Evolutionary conservation across 2,329 filamentous ascomycete genomes (phyloP).

Genomic region (Pseudohalonectria lignicola): DNA sequence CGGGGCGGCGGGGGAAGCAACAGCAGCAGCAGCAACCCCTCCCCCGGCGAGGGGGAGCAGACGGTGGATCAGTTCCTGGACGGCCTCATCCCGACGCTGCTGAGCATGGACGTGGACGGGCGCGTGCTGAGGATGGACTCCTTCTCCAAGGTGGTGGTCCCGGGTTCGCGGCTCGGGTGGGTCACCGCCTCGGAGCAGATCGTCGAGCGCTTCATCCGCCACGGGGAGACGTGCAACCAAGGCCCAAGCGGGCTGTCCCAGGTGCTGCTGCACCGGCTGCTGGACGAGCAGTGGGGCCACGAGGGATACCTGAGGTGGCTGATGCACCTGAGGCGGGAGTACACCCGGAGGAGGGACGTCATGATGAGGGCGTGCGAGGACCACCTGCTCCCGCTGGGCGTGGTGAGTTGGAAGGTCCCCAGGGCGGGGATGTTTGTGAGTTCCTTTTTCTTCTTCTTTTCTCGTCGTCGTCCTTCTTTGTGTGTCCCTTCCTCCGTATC

Average conservation of each 20-base stretch:
- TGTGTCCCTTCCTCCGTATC: background rate
- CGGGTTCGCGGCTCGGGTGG: slow-evolving; percentile 78
- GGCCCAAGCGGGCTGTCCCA: slow-evolving; percentile 74
- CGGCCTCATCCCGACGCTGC: slow-evolving; percentile 60
- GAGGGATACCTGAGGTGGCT: slow-evolving; percentile 83
- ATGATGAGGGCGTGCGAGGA: slow-evolving; percentile 73
- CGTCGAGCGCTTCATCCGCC: slow-evolving; percentile 69
- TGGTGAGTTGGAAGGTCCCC: slow-evolving; percentile 72
- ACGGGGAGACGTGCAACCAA: slow-evolving; percentile 76
- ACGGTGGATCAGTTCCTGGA: slow-evolving; percentile 56
- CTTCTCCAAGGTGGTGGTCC: slow-evolving; percentile 83
- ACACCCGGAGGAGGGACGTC: slow-evolving; percentile 67
- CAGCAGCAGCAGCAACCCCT: slow-evolving; percentile 25
- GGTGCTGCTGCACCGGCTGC: slow-evolving; percentile 72
- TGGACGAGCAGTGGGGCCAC: slow-evolving; percentile 89
- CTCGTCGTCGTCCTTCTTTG: slow-evolving; percentile 1
- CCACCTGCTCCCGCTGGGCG: slow-evolving; percentile 58
- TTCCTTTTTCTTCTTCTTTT: slow-evolving; percentile 13
- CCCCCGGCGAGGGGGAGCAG: background rate
- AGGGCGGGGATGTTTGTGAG: slow-evolving; percentile 90
- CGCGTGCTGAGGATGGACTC: slow-evolving; percentile 86
- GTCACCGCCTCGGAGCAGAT: slow-evolving; percentile 79
- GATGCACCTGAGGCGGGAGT: slow-evolving; percentile 68
- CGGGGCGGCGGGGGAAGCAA: slow-evolving; percentile 37
- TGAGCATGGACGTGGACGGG: slow-evolving; percentile 76